Evolutionary conservation across 2,329 filamentous ascomycete genomes (phyloP).

Genomic region (Epichloe aotearoae): DNA sequence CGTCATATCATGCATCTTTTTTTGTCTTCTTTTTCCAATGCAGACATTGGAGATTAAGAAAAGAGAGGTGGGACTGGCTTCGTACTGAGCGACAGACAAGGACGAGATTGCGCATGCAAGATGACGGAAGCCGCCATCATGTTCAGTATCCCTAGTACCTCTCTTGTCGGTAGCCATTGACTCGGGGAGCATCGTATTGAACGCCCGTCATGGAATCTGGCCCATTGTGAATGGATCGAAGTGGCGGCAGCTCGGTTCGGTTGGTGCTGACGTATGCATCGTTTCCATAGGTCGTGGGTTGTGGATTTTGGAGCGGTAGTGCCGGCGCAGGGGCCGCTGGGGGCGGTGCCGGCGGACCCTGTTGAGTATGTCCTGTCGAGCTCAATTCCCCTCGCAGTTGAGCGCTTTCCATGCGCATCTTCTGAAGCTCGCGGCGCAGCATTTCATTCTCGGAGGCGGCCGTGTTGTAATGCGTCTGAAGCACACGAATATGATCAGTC

Average conservation of each 20-base stretch:
- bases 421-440: slow-evolving; percentile 35
- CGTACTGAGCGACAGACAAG: neutral
- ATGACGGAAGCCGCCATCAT: neutral
- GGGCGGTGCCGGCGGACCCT: slow-evolving; percentile 14
- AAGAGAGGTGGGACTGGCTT: neutral
- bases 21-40: too few species aligned
- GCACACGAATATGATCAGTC: slow-evolving; percentile 31
- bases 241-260: slow-evolving; percentile 42
- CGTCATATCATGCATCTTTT: slow-evolving; percentile 6
- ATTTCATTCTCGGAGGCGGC: slow-evolving; percentile 31
- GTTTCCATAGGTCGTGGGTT: slow-evolving; percentile 12
- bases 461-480: slow-evolving; percentile 32
- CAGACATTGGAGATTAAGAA: neutral
- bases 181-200: slow-evolving; percentile 41
- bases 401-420: slow-evolving; percentile 32
- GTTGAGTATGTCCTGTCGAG: slow-evolving; percentile 11
- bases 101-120: neutral
- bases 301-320: slow-evolving; percentile 5
- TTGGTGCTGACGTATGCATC: slow-evolving; percentile 20
- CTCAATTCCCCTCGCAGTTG: slow-evolving; percentile 28
- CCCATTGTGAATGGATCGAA: slow-evolving; percentile 36
- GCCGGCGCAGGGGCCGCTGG: slow-evolving; percentile 10
- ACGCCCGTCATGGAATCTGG: slow-evolving; percentile 55
- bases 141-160: slow-evolving; percentile 15
- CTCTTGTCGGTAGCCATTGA: slow-evolving; percentile 33